Evolutionary conservation across 1,284 basidiomycete genomes (phyloP).

Genomic region (Naganishia sp.): DNA sequence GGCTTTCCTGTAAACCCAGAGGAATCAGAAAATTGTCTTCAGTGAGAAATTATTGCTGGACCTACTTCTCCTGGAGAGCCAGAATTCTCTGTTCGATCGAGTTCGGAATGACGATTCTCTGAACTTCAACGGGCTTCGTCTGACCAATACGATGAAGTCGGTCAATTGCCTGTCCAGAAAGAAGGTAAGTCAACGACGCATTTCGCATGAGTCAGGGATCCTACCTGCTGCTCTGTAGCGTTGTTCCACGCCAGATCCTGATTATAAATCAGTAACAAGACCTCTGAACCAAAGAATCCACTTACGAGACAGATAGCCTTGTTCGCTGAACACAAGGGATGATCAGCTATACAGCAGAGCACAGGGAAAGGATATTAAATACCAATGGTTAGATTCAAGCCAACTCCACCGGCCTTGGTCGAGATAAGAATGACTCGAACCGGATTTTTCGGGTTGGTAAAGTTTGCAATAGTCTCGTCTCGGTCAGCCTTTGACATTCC

Average conservation of each 20-base stretch:
- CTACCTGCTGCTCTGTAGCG: constrained; percentile 42
- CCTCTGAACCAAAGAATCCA: constrained; percentile 9
- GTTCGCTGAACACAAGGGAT: constrained; percentile 35
- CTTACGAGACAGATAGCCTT: constrained; percentile 40
- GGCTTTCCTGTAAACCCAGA: constrained; percentile 42
- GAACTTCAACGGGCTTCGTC: constrained; percentile 77
- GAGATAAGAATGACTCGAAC: constrained; percentile 52
- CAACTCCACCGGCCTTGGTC: constrained; percentile 42
- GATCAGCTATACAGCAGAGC: constrained; percentile 34
- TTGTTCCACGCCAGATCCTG: constrained; percentile 51
- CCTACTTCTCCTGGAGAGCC: constrained; percentile 39
- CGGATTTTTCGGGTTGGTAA: constrained; percentile 39
- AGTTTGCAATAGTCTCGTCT: constrained; percentile 43
- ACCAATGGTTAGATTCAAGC: constrained; percentile 29
- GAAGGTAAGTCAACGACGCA: neutral
- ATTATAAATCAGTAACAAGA: constrained; percentile 11
- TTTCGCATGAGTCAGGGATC: neutral
- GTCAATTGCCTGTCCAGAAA: constrained; percentile 42
- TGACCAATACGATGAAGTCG: constrained; percentile 86
- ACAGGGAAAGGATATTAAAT: neutral
- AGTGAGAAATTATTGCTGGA: constrained; percentile 2
- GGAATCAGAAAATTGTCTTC: constrained; percentile 22
- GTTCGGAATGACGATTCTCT: constrained; percentile 65
- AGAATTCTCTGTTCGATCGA: constrained; percentile 53
- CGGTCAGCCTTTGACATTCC: constrained; percentile 45